Percentiles rank a stretch among this genome's conserved stretches.
These are phyloP conservation scores for Nakaseomyces bracarensis DNA, from an alignment of 1,139 yeast genomes.

Conservation along the genomic window DNA sequence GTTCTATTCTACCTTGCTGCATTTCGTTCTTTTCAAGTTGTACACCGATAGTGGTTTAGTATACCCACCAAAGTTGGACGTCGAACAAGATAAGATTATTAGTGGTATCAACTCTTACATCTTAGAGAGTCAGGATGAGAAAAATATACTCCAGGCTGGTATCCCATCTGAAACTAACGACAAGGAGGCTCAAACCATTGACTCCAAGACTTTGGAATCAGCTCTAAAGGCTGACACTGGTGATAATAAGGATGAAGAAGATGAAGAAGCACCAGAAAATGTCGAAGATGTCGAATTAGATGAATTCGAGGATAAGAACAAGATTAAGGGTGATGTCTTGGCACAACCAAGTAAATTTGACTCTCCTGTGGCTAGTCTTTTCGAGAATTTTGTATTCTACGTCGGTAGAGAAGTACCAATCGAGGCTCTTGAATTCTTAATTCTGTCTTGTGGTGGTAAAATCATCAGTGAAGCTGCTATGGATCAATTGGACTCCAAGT, in stretches of 20 bases:
- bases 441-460: slow-evolving; percentile 80
- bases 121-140: slow-evolving; percentile 46
- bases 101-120: slow-evolving; percentile 87
- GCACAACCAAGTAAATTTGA: slow-evolving; percentile 66
- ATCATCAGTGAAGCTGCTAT: slow-evolving; percentile 80
- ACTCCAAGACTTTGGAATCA: slow-evolving; percentile 31
- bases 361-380: slow-evolving; percentile 53
- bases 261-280: slow-evolving; percentile 36
- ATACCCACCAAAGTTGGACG: slow-evolving; percentile 84
- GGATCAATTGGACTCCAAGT: slow-evolving; percentile 50
- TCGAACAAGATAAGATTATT: slow-evolving; percentile 63
- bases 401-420: slow-evolving; percentile 95
- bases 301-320: slow-evolving; percentile 54
- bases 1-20: slow-evolving; percentile 85
- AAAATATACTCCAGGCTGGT: slow-evolving; percentile 39
- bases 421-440: slow-evolving; percentile 81
- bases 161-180: slow-evolving; percentile 19
- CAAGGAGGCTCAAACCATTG: slow-evolving; percentile 32
- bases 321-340: slow-evolving; percentile 66
- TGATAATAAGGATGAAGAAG: slow-evolving; percentile 34
- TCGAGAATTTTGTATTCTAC: slow-evolving; percentile 68
- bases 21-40: slow-evolving; percentile 76
- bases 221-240: slow-evolving; percentile 33
- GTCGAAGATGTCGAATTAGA: slow-evolving; percentile 52
- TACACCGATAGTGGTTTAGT: slow-evolving; percentile 78